phyloP scores from a whole-genome alignment of 345 rosid species.

The Geranium brycei region DNA sequence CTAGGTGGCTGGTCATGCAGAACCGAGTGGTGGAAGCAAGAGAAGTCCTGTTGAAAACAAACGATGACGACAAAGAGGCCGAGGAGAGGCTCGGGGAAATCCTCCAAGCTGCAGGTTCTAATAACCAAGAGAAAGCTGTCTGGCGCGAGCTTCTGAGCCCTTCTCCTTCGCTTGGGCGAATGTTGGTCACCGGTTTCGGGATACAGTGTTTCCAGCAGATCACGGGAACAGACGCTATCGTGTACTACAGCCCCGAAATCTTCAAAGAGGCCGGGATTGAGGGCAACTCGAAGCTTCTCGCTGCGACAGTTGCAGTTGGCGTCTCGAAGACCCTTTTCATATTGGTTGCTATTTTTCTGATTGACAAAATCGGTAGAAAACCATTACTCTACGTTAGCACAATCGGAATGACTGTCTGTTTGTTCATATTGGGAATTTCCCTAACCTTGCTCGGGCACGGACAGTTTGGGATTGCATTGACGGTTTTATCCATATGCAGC shows the following conservation, averaged over 20 bases:
- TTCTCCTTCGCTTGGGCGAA: slow-evolving; percentile 30
- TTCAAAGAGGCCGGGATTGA: slow-evolving; percentile 39
- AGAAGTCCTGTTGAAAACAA: slow-evolving; percentile 33
- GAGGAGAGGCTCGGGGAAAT: slow-evolving; percentile 49
- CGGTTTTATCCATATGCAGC: slow-evolving; percentile 35
- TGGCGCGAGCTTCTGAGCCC: slow-evolving; percentile 42
- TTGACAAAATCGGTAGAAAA: slow-evolving; percentile 51
- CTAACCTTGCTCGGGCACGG: slow-evolving; percentile 27
- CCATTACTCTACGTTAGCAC: slow-evolving; percentile 53
- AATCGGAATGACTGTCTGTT: slow-evolving; percentile 49
- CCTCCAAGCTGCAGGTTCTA: slow-evolving; percentile 29
- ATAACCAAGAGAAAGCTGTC: slow-evolving; percentile 25
- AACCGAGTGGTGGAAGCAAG: slow-evolving; percentile 40
- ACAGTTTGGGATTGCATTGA: slow-evolving; percentile 21
- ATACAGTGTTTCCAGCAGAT: slow-evolving; percentile 60
- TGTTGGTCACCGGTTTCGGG: slow-evolving; percentile 50
- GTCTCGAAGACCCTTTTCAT: slow-evolving; percentile 47
- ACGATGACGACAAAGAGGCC: slow-evolving; percentile 29
- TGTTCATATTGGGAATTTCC: slow-evolving; percentile 29
- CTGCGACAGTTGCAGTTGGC: slow-evolving; percentile 62
- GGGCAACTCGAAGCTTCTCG: slow-evolving; percentile 32
- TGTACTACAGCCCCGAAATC: slow-evolving; percentile 61
- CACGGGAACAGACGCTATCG: slow-evolving; percentile 54
- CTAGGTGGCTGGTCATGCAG: slow-evolving; percentile 55
- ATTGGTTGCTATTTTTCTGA: slow-evolving; percentile 37